Percentiles rank a stretch among this genome's conserved stretches.
Conservation (phyloP, 1,284 basidiomycete genomes). For the Kwoniella shivajii region DNA sequence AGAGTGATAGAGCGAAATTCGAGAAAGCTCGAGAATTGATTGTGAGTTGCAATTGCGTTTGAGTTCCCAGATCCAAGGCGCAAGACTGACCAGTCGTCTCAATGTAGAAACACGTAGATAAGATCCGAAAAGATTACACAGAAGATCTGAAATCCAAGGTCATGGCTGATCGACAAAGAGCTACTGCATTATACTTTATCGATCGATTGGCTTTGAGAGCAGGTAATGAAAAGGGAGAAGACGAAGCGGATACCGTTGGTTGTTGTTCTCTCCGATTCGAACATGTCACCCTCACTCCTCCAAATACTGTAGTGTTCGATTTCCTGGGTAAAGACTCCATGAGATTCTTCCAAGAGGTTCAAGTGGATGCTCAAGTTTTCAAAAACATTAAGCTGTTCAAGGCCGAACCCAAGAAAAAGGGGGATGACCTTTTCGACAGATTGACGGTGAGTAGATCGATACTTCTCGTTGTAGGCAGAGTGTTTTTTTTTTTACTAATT, state of each 20-base stretch:
- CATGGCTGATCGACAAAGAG: slow-evolving; percentile 89
- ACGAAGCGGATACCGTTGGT: slow-evolving; percentile 95
- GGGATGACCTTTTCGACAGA: slow-evolving; percentile 91
- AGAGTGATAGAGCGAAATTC: slow-evolving; percentile 93
- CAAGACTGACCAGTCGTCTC: background rate
- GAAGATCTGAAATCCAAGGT: slow-evolving; percentile 82
- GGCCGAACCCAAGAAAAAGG: slow-evolving; percentile 83
- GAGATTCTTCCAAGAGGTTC: slow-evolving; percentile 86
- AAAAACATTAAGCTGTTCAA: slow-evolving; percentile 87
- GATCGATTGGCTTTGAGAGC: slow-evolving; percentile 92
- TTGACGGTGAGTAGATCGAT: slow-evolving; percentile 71
- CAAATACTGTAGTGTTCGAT: slow-evolving; percentile 82
- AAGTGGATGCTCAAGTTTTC: slow-evolving; percentile 84
- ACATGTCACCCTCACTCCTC: slow-evolving; percentile 85
- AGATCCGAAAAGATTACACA: slow-evolving; percentile 82
- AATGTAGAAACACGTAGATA: slow-evolving; percentile 78
- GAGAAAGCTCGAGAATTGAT: slow-evolving; percentile 94
- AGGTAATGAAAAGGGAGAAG: slow-evolving; percentile 97
- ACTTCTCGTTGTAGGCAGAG: too few relatives aligned
- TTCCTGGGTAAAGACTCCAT: slow-evolving; percentile 98
- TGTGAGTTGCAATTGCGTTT: slow-evolving; percentile 57
- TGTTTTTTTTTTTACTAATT: too few relatives aligned
- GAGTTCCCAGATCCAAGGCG: background rate
- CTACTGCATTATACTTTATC: slow-evolving; percentile 97
- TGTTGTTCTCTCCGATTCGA: slow-evolving; percentile 95